Evolutionary conservation across 2,329 filamentous ascomycete genomes (phyloP), one percentile per base, ranked within the genome.

Genomic region (Chaetothyriales sp.): DNA sequence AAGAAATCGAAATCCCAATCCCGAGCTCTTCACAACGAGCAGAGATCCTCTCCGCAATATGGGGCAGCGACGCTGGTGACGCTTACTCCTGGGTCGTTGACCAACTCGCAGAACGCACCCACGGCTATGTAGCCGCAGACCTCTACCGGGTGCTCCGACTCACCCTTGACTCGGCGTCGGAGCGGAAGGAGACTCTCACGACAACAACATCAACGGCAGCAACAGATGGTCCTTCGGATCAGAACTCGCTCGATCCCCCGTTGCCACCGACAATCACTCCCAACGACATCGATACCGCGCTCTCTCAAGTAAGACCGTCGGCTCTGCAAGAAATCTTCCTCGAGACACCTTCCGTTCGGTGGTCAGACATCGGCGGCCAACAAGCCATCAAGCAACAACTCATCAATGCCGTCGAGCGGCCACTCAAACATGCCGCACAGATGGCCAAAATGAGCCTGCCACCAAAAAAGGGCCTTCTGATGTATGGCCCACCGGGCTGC

Each of bases 401-500:
- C 22, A 73, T 77, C 57, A 70, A 77, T 52, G 77, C 78, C 15
- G 74, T 80, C 10, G 73, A 79, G 53, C 74, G 78, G 59, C 78
- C 78, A 5, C 69, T 80, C 49, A 77, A 73, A 67, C 67, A 75
- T 51, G 71, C 75, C 2, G 71, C 75, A 46, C 63, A 71, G 28
- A 74, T 81, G 67, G 66, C 67, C 49, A 65, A 69, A 54, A 67
- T 77, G 15, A 73, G 73, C 49, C 66, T 76, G 20, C 76, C 76
- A 29, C 81, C 83, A 0, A 83, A 83, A 51, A 94, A 90, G 63
- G 89, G 89, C 0, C 79, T 95, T 15, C 75, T 97, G 5, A 77
- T 97, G 2, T 95, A 95, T 66, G 90, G 90, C 0, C 90, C 90
- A 0, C 90, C 90, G 0, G 90, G 90, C 2, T 95, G 90, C 69